A percentile compares a stretch with the other conserved stretches of the same genome.
phyloP scores from a whole-genome alignment of 148 eudicot species.

The Diospyros kaki region DNA sequence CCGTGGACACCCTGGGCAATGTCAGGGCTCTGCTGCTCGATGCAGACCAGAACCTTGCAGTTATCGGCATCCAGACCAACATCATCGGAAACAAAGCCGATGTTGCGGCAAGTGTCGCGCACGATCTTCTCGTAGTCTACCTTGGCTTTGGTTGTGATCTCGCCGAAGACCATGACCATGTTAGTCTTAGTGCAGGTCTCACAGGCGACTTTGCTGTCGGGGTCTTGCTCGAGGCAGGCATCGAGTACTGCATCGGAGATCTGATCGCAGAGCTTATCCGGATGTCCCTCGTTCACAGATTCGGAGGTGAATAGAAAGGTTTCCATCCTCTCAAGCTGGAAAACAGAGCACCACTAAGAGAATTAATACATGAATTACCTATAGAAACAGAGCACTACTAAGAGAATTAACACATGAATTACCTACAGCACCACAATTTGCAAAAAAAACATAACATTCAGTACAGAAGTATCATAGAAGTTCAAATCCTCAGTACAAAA shows the following conservation, averaged over 20 bases:
- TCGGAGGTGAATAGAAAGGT: no score
- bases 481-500: no score
- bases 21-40: constrained; percentile 8
- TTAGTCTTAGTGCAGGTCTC: constrained; percentile 16
- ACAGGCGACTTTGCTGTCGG: constrained; percentile 19
- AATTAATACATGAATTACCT: no score
- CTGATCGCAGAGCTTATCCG: background rate
- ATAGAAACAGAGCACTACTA: no score
- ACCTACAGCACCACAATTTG: no score
- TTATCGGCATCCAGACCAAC: constrained; percentile 8
- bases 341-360: no score
- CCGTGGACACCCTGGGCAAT: constrained; percentile 8
- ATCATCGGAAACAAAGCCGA: constrained; percentile 5
- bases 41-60: constrained; percentile 7
- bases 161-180: constrained; percentile 19
- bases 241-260: constrained; percentile 19
- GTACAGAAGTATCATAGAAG: no score
- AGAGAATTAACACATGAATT: no score
- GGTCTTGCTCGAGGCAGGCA: constrained; percentile 19
- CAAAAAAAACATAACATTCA: no score
- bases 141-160: constrained; percentile 3
- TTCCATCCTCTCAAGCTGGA: background rate
- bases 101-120: constrained; percentile 1
- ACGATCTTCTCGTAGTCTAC: constrained; percentile 8
- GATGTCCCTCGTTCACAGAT: no score